These are phyloP conservation scores for Saccharomyces hybrid DNA, from an alignment of 1,139 yeast species.

Conservation along the genomic window DNA sequence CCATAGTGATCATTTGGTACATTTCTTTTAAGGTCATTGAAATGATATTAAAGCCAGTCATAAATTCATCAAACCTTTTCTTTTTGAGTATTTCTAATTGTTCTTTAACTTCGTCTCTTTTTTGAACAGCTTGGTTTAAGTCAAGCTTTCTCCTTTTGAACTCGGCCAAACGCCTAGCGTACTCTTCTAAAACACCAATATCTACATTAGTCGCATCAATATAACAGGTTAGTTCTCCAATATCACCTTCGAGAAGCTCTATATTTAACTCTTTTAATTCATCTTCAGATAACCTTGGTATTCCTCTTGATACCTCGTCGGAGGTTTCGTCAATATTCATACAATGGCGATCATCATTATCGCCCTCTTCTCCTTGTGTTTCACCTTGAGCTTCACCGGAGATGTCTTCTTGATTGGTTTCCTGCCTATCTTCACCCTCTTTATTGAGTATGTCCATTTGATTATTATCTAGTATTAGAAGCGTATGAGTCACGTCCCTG, in stretches of 20 bases:
- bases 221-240: slow-evolving; percentile 49
- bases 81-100: slow-evolving; percentile 65
- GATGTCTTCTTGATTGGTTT: slow-evolving; percentile 11
- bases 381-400: slow-evolving; percentile 4
- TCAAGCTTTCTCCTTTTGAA: slow-evolving; percentile 56
- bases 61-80: slow-evolving; percentile 77
- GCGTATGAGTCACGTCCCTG: slow-evolving; percentile 41
- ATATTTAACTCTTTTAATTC: slow-evolving; percentile 48
- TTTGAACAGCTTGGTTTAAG: slow-evolving; percentile 56
- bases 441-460: background rate
- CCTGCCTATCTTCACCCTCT: slow-evolving; percentile 11
- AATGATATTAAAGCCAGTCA: slow-evolving; percentile 84
- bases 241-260: slow-evolving; percentile 44
- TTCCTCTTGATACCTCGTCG: slow-evolving; percentile 12
- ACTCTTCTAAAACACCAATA: slow-evolving; percentile 69
- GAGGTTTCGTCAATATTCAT: slow-evolving; percentile 24
- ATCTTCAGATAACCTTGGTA: slow-evolving; percentile 43
- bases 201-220: slow-evolving; percentile 59
- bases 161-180: slow-evolving; percentile 59
- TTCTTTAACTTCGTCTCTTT: slow-evolving; percentile 59
- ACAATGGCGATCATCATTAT: slow-evolving; percentile 3
- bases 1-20: slow-evolving; percentile 99
- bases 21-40: slow-evolving; percentile 87
- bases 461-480: slow-evolving; percentile 13
- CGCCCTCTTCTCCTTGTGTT: slow-evolving; percentile 11